These are phyloP conservation scores for Coelastrella sp. DNA, from an alignment of 139 green algal species.

Conservation along the genomic window DNA sequence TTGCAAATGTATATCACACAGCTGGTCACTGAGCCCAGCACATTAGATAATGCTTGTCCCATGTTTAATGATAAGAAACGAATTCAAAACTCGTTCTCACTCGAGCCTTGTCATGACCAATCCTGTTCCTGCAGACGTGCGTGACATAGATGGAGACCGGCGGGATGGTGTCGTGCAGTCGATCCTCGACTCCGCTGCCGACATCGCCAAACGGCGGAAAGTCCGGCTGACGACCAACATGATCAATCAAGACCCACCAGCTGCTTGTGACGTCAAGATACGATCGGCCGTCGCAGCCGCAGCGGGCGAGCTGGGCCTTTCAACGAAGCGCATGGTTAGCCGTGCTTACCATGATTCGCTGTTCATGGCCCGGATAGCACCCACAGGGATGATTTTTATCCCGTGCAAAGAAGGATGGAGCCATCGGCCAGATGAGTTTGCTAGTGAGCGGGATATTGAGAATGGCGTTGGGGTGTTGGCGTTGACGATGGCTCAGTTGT, in stretches of 20 bases:
- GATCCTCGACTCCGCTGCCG: slow-evolving; percentile 60
- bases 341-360: slow-evolving; percentile 97
- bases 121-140: slow-evolving; percentile 70
- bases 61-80: too few relatives aligned
- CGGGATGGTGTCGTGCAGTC: slow-evolving; percentile 76
- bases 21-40: too few relatives aligned
- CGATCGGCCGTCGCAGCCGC: slow-evolving; percentile 67
- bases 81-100: too few relatives aligned
- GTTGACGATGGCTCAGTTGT: slow-evolving; percentile 74
- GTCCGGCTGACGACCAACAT: slow-evolving; percentile 55
- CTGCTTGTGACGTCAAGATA: slow-evolving; percentile 74
- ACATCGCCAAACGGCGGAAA: slow-evolving; percentile 74
- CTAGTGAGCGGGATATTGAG: slow-evolving; percentile 69
- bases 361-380: slow-evolving; percentile 94
- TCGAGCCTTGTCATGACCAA: neutral
- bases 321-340: slow-evolving; percentile 85
- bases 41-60: too few relatives aligned
- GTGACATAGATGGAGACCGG: slow-evolving; percentile 85
- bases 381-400: slow-evolving; percentile 98
- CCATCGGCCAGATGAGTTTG: slow-evolving; percentile 94
- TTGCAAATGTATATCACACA: too few relatives aligned
- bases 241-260: slow-evolving; percentile 92
- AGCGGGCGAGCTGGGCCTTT: slow-evolving; percentile 68
- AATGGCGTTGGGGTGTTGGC: slow-evolving; percentile 76
- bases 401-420: slow-evolving; percentile 88